Base-by-base conservation (phyloP, 1,284 basidiomycete species). In the Cutaneotrichosporon spelunceum region DNA sequence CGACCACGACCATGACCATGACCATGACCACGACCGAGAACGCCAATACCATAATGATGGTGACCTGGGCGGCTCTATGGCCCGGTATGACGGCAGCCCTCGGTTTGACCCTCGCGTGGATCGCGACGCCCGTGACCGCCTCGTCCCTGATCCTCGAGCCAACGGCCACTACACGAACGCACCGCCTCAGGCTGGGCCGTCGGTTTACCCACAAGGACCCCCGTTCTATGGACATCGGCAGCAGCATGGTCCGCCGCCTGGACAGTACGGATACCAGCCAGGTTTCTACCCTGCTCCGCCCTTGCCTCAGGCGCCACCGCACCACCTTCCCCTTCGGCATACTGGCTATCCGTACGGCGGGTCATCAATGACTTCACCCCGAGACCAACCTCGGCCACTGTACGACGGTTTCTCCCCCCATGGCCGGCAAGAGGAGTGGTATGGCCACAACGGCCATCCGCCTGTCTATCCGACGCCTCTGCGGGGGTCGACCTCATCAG, bases 241-340 rank as follows among this genome's bases (percentile, higher is more conserved):
- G 13, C 52, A 39, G 14, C 52, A 33, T 14, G 23, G 30, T 10
- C 27, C 42, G 14, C 26, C 48, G 5, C 26, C 11, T 5, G 27
- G 23, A 19, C 54, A 45, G 27, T 56, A 56, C 19, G 26, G 27
- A 10, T 56, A 56, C 44, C 44, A 56, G 24, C 55, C 42, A 14
- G 29, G 42, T n/a, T 56, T 45, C 39, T 56, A 56, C n/a, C 55
- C 55, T 9, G 23, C 55, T 16, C 24, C 34, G 36, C 42, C 29
- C 16, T 10, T 45, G 55, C 34, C 53, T 8, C 53, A 23, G 5
- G 33, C 24, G 34, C 53, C 33, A 9, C 53, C 53, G 9, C 39
- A 42, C 39, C 44, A 44, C 13, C 16, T 45, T 4, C 36, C 26
- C 10, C 39, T 21, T 19, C 50, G 23, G n/a, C n/a, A 36, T 23